phyloP scores from a whole-genome alignment of 768 basidiomycete species.

The Phylloporus arenicola region DNA sequence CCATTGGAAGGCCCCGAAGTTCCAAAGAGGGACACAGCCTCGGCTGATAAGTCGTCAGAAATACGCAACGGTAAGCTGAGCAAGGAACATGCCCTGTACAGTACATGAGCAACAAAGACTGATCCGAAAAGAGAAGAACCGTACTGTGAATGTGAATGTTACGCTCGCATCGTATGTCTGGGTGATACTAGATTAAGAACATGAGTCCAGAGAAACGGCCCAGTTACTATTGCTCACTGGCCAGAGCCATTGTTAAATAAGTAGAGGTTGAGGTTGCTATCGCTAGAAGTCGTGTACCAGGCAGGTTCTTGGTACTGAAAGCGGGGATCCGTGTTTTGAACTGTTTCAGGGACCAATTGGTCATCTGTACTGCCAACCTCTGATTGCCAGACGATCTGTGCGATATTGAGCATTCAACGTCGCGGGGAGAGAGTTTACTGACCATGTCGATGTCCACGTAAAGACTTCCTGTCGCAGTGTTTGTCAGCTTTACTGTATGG shows the following conservation, averaged over 20 bases:
- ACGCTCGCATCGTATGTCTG: slow-evolving; percentile 31
- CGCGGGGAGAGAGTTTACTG: not conserved
- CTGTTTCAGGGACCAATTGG: slow-evolving; percentile 10
- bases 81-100: slow-evolving; percentile 16
- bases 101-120: slow-evolving; percentile 3
- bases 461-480: slow-evolving; percentile 29
- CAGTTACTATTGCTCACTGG: slow-evolving; percentile 27
- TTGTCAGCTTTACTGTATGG: slow-evolving; percentile 34
- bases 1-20: slow-evolving; percentile 35
- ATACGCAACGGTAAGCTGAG: not conserved
- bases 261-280: slow-evolving; percentile 28
- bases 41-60: slow-evolving; percentile 27
- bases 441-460: slow-evolving; percentile 47
- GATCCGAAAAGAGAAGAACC: slow-evolving; percentile 5
- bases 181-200: slow-evolving; percentile 28
- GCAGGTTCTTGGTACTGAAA: slow-evolving; percentile 36
- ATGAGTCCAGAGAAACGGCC: not conserved
- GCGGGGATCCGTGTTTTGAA: slow-evolving; percentile 35
- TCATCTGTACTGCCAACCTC: slow-evolving; percentile 17
- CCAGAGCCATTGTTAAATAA: slow-evolving; percentile 40
- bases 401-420: not conserved
- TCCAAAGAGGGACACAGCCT: slow-evolving; percentile 42
- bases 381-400: slow-evolving; percentile 29
- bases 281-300: slow-evolving; percentile 31
- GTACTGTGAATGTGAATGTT: slow-evolving; percentile 38